Percentiles rank a stretch among this genome's conserved stretches.
Evolutionary conservation across 176 grass and related monocot species (phyloP).

Genomic region (Canna indica): DNA sequence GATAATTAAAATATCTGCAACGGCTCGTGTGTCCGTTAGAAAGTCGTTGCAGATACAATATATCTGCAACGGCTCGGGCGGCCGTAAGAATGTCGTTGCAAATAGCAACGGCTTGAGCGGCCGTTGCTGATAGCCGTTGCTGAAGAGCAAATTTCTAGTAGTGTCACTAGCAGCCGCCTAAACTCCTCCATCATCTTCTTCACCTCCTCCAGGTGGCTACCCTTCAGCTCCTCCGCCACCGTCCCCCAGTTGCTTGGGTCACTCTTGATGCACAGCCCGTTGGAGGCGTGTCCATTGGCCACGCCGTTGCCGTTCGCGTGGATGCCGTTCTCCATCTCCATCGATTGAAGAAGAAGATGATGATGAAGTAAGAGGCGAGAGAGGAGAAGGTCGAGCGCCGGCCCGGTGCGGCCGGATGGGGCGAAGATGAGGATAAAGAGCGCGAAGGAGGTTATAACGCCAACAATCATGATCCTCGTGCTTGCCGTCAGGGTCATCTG

Average conservation of each 20-base stretch:
- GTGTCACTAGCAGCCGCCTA: not conserved
- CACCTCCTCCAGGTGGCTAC: constrained; percentile 3
- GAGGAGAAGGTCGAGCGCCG: not conserved
- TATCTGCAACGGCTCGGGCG: too few relatives aligned
- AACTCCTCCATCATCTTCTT: constrained; percentile 5
- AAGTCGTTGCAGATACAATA: too few relatives aligned
- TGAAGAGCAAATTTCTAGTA: too few relatives aligned
- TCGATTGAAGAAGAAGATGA: not conserved
- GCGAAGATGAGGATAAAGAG: too few relatives aligned
- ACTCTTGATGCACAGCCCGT: not conserved
- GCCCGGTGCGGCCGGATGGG: not conserved
- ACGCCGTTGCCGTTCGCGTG: not conserved
- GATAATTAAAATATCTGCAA: too few relatives aligned
- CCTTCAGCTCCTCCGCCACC: not conserved
- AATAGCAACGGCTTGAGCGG: too few relatives aligned
- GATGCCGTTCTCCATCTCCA: not conserved
- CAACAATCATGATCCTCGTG: too few relatives aligned
- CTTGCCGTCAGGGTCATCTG: too few relatives aligned
- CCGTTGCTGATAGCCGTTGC: too few relatives aligned
- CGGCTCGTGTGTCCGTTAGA: too few relatives aligned
- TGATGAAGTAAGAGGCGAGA: not conserved
- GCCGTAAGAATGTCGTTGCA: too few relatives aligned
- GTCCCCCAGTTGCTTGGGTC: not conserved
- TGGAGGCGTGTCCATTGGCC: not conserved
- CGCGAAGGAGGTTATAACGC: too few relatives aligned